These are phyloP conservation scores for Erodium maritimum DNA, from an alignment of 345 rosid species.

Conservation along the genomic window DNA sequence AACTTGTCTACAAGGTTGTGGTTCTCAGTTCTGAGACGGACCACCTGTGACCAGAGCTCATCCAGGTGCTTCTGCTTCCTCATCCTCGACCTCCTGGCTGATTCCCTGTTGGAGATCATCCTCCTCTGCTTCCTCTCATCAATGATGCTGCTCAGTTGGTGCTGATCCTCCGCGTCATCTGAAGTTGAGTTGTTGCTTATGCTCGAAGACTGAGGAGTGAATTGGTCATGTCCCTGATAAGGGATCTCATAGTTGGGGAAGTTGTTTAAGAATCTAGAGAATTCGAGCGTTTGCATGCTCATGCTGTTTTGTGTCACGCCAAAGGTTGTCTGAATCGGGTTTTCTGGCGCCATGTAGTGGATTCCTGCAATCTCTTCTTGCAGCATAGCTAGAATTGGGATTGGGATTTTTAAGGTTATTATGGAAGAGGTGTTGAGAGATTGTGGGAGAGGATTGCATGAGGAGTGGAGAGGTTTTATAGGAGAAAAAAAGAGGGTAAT, in stretches of 20 bases:
- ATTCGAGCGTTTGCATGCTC: conserved; percentile 26
- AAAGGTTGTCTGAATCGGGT: not conserved
- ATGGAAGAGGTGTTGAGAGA: conserved; percentile 4
- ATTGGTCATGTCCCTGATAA: conserved; percentile 23
- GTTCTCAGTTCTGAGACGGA: conserved; percentile 64
- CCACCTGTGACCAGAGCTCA: conserved; percentile 81
- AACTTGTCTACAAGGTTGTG: conserved; percentile 54
- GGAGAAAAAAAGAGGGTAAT: conserved; percentile 13
- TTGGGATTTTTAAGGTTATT: conserved; percentile 23
- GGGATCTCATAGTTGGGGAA: conserved; percentile 19
- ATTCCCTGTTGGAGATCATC: conserved; percentile 94
- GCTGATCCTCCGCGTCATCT: conserved; percentile 65
- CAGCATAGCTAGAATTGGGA: conserved; percentile 27
- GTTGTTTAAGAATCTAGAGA: conserved; percentile 27
- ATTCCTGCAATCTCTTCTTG: conserved; percentile 35
- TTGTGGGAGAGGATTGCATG: not conserved
- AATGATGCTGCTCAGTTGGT: conserved; percentile 22
- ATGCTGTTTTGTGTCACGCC: not conserved
- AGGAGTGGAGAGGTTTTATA: conserved; percentile 10
- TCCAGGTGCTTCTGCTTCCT: conserved; percentile 92
- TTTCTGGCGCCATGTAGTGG: not conserved
- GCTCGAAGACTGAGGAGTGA: conserved; percentile 27
- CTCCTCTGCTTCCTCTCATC: conserved; percentile 89
- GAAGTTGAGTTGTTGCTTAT: conserved; percentile 71
- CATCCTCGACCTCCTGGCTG: conserved; percentile 95